Evolutionary conservation across 2,329 filamentous ascomycete species (phyloP).

Genomic region (Ophiobolus disseminans): DNA sequence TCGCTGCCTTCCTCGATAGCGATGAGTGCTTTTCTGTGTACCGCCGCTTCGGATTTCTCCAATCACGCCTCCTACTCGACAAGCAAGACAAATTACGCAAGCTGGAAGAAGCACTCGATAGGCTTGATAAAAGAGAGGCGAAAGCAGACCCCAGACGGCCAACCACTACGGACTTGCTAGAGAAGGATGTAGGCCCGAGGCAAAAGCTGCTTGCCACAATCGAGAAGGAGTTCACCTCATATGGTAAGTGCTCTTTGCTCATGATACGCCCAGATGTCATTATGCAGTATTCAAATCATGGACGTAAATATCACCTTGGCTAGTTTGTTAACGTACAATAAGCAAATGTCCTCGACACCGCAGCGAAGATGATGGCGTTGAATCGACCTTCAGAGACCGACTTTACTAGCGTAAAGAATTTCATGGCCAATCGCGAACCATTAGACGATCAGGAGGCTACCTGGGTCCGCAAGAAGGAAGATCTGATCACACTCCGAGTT

Average conservation of each 20-base stretch:
- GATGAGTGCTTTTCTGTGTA: slow-evolving; percentile 53
- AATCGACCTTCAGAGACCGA: slow-evolving; percentile 41
- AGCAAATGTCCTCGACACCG: slow-evolving; percentile 19
- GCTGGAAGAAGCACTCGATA: slow-evolving; percentile 26
- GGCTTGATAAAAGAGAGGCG: background rate
- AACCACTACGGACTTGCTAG: background rate
- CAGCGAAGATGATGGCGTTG: slow-evolving; percentile 17
- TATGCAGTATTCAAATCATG: background rate
- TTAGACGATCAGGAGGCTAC: slow-evolving; percentile 29
- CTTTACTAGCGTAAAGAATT: slow-evolving; percentile 2
- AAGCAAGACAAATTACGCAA: slow-evolving; percentile 18
- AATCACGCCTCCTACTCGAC: slow-evolving; percentile 41
- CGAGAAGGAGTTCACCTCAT: background rate
- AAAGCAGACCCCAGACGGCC: background rate
- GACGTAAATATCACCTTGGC: no score
- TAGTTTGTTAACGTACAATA: slow-evolving; percentile 2
- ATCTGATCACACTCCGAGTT: slow-evolving; percentile 49
- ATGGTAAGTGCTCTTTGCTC: background rate
- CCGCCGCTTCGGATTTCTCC: slow-evolving; percentile 52
- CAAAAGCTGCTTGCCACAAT: background rate
- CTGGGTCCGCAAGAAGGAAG: slow-evolving; percentile 50
- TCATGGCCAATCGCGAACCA: slow-evolving; percentile 10
- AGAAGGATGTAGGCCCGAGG: no score
- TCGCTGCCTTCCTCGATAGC: slow-evolving; percentile 52
- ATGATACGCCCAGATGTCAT: background rate